These are phyloP conservation scores for Spinacia oleracea DNA, from an alignment of 179 eudicot genomes.

Conservation along the genomic window DNA sequence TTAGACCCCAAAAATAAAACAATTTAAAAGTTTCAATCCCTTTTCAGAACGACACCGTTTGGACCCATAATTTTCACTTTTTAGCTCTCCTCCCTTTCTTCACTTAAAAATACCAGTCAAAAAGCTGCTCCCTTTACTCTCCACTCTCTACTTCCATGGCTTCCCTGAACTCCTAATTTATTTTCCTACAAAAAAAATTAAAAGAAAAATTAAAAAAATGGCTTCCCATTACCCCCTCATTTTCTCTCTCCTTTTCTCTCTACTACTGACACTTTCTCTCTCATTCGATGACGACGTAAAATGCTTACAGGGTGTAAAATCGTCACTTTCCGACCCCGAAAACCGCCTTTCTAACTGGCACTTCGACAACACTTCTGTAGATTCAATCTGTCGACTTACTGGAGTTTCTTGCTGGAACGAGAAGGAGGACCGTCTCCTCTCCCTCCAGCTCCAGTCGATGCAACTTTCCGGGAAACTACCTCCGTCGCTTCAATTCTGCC, in stretches of 20 bases:
- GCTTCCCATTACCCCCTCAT: not conserved
- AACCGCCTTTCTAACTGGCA: constrained; percentile 48
- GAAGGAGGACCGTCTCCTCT: constrained; percentile 62
- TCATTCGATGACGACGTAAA: constrained; percentile 62
- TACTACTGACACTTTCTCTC: constrained; percentile 9
- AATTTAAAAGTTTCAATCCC: too few relatives aligned
- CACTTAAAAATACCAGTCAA: not conserved
- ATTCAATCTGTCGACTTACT: constrained; percentile 51
- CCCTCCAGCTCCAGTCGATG: constrained; percentile 44
- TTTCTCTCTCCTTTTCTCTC: not conserved
- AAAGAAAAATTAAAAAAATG: constrained; percentile 1
- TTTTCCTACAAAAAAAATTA: not conserved
- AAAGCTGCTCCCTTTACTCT: constrained; percentile 11
- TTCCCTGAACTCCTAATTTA: not conserved
- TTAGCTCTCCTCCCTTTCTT: not conserved
- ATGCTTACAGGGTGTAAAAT: constrained; percentile 62
- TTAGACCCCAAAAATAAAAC: not conserved
- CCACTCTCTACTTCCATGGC: not conserved
- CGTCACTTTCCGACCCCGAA: constrained; percentile 46
- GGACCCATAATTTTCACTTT: not conserved
- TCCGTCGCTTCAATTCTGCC: constrained; percentile 43
- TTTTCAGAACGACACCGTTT: constrained; percentile 18
- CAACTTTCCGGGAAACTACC: constrained; percentile 54
- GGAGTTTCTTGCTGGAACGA: constrained; percentile 84
- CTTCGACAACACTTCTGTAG: constrained; percentile 52